Conservation (phyloP, 495 filamentous ascomycete species). For the Apodospora peruviana region DNA sequence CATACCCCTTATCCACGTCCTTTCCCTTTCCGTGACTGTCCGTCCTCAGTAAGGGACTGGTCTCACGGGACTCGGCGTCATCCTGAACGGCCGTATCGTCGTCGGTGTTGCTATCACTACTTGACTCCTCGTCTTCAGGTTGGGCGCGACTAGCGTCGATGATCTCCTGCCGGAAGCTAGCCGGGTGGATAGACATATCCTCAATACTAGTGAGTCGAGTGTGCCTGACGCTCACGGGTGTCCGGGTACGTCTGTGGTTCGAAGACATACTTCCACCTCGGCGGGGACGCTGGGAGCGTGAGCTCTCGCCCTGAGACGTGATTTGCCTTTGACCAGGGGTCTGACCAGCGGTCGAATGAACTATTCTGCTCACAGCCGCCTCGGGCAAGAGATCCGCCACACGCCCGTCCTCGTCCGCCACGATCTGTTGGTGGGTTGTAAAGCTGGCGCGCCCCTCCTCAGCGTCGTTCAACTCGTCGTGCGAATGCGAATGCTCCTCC, state of each 20-base stretch:
- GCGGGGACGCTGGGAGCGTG: conserved; percentile 9
- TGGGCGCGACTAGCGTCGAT: conserved; percentile 61
- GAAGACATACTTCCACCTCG: conserved; percentile 29
- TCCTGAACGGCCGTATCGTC: conserved; percentile 45
- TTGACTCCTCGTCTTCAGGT: conserved; percentile 47
- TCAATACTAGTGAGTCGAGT: conserved; percentile 53
- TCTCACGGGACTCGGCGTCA: conserved; percentile 41
- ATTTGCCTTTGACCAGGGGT: conserved; percentile 29
- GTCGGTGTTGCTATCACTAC: conserved; percentile 47
- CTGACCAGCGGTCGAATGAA: conserved; percentile 11
- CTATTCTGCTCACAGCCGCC: conserved; percentile 30
- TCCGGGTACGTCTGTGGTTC: conserved; percentile 27
- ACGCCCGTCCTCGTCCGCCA: conserved; percentile 31
- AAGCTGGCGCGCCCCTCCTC: conserved; percentile 22
- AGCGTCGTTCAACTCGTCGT: conserved; percentile 20
- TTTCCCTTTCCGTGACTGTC: conserved; percentile 12
- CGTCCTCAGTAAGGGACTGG: conserved; percentile 37
- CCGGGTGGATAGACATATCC: conserved; percentile 82
- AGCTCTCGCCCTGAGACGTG: conserved; percentile 18
- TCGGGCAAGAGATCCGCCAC: conserved; percentile 40
- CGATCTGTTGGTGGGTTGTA: conserved; percentile 7
- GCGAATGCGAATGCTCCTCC: conserved; percentile 32
- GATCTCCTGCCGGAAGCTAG: conserved; percentile 84
- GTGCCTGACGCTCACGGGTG: conserved; percentile 47
- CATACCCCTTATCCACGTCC: conserved; percentile 6